Evolutionary conservation across 768 basidiomycete genomes (phyloP), one percentile per base, ranked within the genome.

Genomic region (Favolaschia claudopus): DNA sequence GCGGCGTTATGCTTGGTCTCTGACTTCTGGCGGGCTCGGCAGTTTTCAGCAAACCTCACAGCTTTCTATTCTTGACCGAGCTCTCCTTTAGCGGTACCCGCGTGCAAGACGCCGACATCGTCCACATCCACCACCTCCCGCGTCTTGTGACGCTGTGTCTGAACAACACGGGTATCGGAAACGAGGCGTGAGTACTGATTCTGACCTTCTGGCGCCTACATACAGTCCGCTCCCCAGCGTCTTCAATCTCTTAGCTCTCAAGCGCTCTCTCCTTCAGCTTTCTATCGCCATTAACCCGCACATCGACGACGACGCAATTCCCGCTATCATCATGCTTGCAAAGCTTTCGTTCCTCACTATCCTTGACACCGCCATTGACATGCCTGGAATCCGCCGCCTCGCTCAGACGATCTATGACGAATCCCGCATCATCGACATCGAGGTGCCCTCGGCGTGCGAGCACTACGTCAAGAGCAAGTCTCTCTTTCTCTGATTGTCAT

Each of bases 321-420:
- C 86, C 22, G 85, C 85, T 39, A 69, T 90, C 43, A 60, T 82
- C 7, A 54, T 84, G 19, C 75, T 89, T 29, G 68, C 67, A 9
- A 81, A 76, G 48, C 76, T 89, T 7, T 68, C 70, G 1, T 82
- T 78, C 58, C 76, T 89, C 24, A 81, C 82, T 5, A 76, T 89
- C 34, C 66, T 80, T 14, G 85, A 78, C 42, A 90, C 88, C 2
- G 64, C 74, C 19, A 76, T 89, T 55, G 73, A 75, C 28, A 89
- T 89, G 82, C 67, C 70, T 3, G 89, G 89, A 3, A 70, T 89
- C 27, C 82, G 88, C 27, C 77, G 76, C 10, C 72, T 89, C 24
- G 81, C 82, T 0, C 62, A 65, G 12, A 62, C 63, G 8, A 74
- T 83, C 38, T 57, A 70, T 49, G 62, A 70, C 32, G 77, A 79